Evolutionary conservation across 306 rosid genomes (phyloP).

Genomic region (Abrus pulchellus): DNA sequence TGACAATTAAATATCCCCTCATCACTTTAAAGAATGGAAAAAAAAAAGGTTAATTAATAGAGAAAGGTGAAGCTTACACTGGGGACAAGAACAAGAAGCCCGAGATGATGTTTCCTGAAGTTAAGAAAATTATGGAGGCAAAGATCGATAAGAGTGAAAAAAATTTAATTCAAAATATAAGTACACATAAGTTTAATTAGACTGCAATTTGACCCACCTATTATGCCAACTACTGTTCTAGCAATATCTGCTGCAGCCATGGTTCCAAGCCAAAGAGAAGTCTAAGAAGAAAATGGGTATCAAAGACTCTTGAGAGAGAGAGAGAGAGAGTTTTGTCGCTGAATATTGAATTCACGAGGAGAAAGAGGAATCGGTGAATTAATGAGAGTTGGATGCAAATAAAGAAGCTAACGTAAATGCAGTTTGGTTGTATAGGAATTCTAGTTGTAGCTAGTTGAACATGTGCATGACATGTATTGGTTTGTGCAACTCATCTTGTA

Average conservation of each 20-base stretch:
- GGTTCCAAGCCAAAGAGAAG: conserved; percentile 15
- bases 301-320: too few relatives aligned
- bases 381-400: not conserved
- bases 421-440: conserved; percentile 17
- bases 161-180: not conserved
- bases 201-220: conserved; percentile 53
- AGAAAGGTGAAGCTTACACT: conserved; percentile 61
- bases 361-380: conserved; percentile 17
- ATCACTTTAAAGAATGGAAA: too few relatives aligned
- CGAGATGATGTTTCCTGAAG: conserved; percentile 86
- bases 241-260: conserved; percentile 77
- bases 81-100: conserved; percentile 83
- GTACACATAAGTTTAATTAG: not conserved
- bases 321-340: not conserved
- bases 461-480: conserved; percentile 67
- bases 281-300: too few relatives aligned
- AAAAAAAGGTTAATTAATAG: not conserved
- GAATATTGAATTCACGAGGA: not conserved
- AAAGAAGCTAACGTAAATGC: not conserved
- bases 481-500: conserved; percentile 43
- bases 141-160: conserved; percentile 7
- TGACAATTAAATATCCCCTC: too few relatives aligned
- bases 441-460: conserved; percentile 41
- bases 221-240: conserved; percentile 73
- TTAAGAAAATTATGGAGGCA: not conserved